Evolutionary conservation across 495 filamentous ascomycete genomes (phyloP).

Genomic region (Daldinia caldariorum): DNA sequence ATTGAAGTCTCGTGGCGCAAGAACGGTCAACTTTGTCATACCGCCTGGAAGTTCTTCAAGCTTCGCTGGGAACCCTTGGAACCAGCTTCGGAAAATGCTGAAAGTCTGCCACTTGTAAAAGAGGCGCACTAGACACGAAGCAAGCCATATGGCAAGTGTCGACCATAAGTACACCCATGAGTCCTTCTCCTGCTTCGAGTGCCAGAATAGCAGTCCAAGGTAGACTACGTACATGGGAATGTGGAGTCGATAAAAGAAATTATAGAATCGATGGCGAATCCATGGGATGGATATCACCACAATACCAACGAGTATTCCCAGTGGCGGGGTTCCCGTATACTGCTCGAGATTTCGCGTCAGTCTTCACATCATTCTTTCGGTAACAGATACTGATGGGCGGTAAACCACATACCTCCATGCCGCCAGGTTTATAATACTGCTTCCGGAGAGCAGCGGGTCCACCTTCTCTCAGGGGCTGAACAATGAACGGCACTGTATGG

Average conservation of each 20-base stretch:
- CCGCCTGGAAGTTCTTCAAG: slow-evolving; percentile 74
- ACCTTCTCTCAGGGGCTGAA: slow-evolving; percentile 44
- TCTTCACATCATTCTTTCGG: background rate
- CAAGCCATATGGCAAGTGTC: slow-evolving; percentile 72
- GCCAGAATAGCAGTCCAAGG: slow-evolving; percentile 80
- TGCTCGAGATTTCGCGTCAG: slow-evolving; percentile 14
- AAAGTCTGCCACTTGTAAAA: slow-evolving; percentile 72
- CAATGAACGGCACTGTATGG: slow-evolving; percentile 67
- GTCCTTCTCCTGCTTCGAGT: slow-evolving; percentile 75
- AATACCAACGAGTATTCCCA: slow-evolving; percentile 49
- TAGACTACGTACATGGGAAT: slow-evolving; percentile 73
- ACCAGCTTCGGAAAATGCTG: slow-evolving; percentile 56
- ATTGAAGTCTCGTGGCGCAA: slow-evolving; percentile 66
- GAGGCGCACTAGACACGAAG: slow-evolving; percentile 63
- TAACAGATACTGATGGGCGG: background rate
- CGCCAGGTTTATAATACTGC: slow-evolving; percentile 46
- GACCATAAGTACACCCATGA: slow-evolving; percentile 83
- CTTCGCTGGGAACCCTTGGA: slow-evolving; percentile 73
- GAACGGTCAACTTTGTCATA: slow-evolving; percentile 76
- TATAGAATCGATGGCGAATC: slow-evolving; percentile 61
- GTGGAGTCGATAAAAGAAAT: slow-evolving; percentile 74
- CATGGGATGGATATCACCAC: slow-evolving; percentile 47
- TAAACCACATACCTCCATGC: slow-evolving; percentile 34
- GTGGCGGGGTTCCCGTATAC: slow-evolving; percentile 51
- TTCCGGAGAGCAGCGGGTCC: slow-evolving; percentile 33